phyloP scores from a whole-genome alignment of 208 protist genomes.

The Trypanosoma lewisi region DNA sequence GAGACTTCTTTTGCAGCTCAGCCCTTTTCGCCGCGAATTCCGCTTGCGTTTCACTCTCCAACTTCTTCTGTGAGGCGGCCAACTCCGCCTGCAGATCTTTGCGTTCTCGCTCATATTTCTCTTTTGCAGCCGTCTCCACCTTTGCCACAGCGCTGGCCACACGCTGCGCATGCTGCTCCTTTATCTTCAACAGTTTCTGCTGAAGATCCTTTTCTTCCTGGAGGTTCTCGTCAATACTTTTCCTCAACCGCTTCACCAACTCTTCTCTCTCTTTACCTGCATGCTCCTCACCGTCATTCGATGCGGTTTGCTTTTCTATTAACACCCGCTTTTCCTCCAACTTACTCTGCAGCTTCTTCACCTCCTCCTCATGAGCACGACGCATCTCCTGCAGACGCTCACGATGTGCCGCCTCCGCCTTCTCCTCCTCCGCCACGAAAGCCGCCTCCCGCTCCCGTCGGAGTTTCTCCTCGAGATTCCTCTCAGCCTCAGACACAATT shows the following conservation, averaged over 20 bases:
- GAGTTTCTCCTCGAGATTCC: conserved; percentile 66
- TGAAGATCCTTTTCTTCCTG: conserved; percentile 37
- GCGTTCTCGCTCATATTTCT: conserved; percentile 19
- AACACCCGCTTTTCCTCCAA: conserved; percentile 31
- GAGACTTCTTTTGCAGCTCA: conserved; percentile 20
- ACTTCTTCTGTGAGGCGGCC: conserved; percentile 4
- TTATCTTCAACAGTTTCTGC: conserved; percentile 30
- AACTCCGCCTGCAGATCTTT: conserved; percentile 6
- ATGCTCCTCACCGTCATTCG: conserved; percentile 20
- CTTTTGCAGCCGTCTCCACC: conserved; percentile 23
- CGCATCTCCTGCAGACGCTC: conserved; percentile 40
- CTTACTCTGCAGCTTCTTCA: conserved; percentile 36
- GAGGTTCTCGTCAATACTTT: conserved; percentile 34
- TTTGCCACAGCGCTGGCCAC: conserved; percentile 26
- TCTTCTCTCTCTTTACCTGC: conserved; percentile 28
- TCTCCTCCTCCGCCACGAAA: conserved; percentile 44
- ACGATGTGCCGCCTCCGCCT: conserved; percentile 37
- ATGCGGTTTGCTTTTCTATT: conserved; percentile 9
- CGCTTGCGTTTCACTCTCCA: conserved; percentile 5
- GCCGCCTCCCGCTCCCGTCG: conserved; percentile 42
- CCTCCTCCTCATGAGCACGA: conserved; percentile 40
- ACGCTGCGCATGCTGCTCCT: conserved; percentile 13
- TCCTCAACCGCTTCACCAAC: conserved; percentile 43
- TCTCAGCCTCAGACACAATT: conserved; percentile 76
- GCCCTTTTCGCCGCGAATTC: conserved; percentile 15